Percentiles rank a stretch among this genome's conserved stretches.
Evolutionary conservation across 768 basidiomycete genomes (phyloP).

Genomic region (Aureoboletus auriporus): DNA sequence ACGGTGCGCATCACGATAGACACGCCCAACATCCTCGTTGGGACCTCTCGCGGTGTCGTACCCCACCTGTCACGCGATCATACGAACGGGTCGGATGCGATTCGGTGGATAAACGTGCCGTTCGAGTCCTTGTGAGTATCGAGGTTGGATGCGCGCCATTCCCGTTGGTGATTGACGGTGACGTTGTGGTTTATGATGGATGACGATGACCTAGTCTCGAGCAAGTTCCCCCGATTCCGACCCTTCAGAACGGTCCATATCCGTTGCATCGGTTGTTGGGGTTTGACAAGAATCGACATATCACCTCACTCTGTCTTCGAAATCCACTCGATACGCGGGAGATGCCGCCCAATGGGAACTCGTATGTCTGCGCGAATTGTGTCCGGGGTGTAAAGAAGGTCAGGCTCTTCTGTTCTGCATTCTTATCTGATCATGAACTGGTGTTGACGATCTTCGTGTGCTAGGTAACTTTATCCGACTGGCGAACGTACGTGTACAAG

Average conservation of each 20-base stretch:
- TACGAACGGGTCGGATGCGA: conserved; percentile 38
- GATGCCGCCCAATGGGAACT: conserved; percentile 71
- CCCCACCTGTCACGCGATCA: conserved; percentile 74
- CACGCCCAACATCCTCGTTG: conserved; percentile 60
- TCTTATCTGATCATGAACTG: background rate
- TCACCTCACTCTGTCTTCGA: conserved; percentile 58
- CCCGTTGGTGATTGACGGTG: background rate
- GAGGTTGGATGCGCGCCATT: background rate
- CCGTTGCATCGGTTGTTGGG: conserved; percentile 69
- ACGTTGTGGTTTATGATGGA: background rate
- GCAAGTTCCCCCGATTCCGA: conserved; percentile 62
- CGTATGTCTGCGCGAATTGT: conserved; percentile 51
- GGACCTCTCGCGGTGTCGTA: conserved; percentile 69
- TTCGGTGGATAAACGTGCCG: conserved; percentile 64
- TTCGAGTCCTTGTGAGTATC: conserved; percentile 78
- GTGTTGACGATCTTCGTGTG: background rate
- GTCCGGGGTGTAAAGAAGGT: conserved; percentile 74
- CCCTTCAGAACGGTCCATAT: conserved; percentile 44
- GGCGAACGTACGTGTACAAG: conserved; percentile 48
- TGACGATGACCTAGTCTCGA: conserved; percentile 47
- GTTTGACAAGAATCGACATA: conserved; percentile 41
- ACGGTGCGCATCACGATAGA: conserved; percentile 34
- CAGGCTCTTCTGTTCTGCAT: conserved; percentile 2
- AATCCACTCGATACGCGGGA: conserved; percentile 62
- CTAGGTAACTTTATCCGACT: conserved; percentile 54